These are phyloP conservation scores for Canna indica DNA, from an alignment of 176 grass and related monocot genomes.

Conservation along the genomic window DNA sequence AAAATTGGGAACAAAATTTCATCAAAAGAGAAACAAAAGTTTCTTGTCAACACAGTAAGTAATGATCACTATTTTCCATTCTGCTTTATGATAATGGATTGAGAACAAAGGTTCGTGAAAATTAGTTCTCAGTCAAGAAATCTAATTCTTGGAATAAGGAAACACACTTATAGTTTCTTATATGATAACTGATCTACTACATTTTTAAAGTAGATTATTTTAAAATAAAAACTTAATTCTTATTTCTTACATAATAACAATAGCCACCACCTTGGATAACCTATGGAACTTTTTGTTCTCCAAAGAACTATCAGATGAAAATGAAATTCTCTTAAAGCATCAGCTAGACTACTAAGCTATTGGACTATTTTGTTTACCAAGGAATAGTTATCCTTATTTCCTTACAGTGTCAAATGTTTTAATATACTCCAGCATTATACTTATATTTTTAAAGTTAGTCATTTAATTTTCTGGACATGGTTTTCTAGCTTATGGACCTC, in stretches of 20 bases:
- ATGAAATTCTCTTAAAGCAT: not conserved
- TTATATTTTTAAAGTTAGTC: not conserved
- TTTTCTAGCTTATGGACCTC: conserved; percentile 48
- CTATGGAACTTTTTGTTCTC: not conserved
- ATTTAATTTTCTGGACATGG: not conserved
- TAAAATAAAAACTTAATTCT: not conserved
- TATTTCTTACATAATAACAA: not conserved
- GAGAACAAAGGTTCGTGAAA: not conserved
- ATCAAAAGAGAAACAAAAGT: conserved; percentile 57
- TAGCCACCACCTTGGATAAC: not conserved
- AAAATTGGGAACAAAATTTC: conserved; percentile 44
- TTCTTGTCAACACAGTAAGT: conserved; percentile 57
- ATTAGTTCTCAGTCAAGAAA: not conserved
- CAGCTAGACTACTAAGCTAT: not conserved
- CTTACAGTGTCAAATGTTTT: not conserved
- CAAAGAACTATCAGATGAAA: not conserved
- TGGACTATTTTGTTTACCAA: not conserved
- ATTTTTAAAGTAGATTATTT: not conserved
- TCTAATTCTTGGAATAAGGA: not conserved
- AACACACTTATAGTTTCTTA: not conserved
- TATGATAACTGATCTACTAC: not conserved
- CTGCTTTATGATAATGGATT: not conserved
- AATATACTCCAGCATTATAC: not conserved
- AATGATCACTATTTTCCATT: not conserved
- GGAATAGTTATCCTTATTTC: not conserved